Percentiles rank a stretch among this genome's conserved stretches.
Evolutionary conservation across 2,329 filamentous ascomycete genomes (phyloP).

Genomic region (Exserohilum rostratum): DNA sequence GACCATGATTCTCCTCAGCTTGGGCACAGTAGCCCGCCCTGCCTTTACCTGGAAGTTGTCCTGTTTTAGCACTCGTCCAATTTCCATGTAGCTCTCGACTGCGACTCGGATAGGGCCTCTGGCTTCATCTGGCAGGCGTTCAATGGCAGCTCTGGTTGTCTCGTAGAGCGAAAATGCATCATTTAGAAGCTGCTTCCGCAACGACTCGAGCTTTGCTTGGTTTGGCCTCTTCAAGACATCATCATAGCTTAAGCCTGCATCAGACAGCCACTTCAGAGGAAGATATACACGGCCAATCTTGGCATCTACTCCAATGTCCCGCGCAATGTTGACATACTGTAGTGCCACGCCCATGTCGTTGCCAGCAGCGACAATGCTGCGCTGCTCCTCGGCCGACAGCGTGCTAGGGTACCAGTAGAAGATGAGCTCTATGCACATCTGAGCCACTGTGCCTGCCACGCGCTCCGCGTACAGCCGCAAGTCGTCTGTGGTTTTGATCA

Average conservation of each 20-base stretch:
- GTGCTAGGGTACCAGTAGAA: slow-evolving; percentile 61
- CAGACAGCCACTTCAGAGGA: slow-evolving; percentile 67
- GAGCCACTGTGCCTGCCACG: slow-evolving; percentile 75
- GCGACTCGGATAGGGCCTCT: slow-evolving; percentile 70
- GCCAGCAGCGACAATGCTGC: slow-evolving; percentile 61
- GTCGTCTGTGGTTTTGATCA: slow-evolving; percentile 65
- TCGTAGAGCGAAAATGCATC: slow-evolving; percentile 67
- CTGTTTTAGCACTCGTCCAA: slow-evolving; percentile 66
- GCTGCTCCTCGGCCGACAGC: slow-evolving; percentile 38
- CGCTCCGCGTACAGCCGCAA: slow-evolving; percentile 68
- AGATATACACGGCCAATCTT: slow-evolving; percentile 71
- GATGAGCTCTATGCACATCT: slow-evolving; percentile 70
- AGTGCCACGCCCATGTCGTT: slow-evolving; percentile 73
- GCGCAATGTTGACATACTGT: slow-evolving; percentile 79
- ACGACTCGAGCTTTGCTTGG: slow-evolving; percentile 53
- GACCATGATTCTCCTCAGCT: slow-evolving; percentile 58
- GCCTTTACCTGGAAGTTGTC: slow-evolving; percentile 53
- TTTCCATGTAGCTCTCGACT: slow-evolving; percentile 78
- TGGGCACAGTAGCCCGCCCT: slow-evolving; percentile 56
- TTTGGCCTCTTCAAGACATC: slow-evolving; percentile 61
- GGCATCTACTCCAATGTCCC: slow-evolving; percentile 73
- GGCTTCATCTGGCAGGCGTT: slow-evolving; percentile 64
- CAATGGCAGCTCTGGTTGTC: slow-evolving; percentile 62
- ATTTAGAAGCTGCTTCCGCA: slow-evolving; percentile 63
- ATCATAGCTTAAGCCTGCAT: slow-evolving; percentile 60